Evolutionary conservation across 306 rosid species (phyloP), one percentile per base, ranked within the genome.

Genomic region (Herpetospermum pedunculosum): DNA sequence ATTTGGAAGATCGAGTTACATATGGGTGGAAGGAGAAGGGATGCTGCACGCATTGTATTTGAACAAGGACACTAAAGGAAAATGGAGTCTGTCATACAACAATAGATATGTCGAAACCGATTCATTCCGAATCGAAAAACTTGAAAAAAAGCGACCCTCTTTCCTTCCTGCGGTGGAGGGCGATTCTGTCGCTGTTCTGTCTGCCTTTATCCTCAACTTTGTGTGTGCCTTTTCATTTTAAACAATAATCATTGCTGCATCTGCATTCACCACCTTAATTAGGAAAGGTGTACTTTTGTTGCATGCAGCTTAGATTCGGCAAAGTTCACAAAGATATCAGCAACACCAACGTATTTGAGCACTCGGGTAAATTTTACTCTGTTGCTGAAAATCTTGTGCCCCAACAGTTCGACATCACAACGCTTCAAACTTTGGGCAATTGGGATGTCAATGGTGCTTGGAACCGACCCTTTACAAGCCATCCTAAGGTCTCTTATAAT

Each of bases 11-110:
- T 74, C 92, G 58, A 84, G 80, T 70, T 79, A 83, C 55, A 70
- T 67, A 13, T 92, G 98, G 92, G 84, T 88, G 73, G 95, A 92
- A 81, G 96, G 96, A 69, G 98, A 90, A 77, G 96, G 95, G 64
- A 90, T 92, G 92, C 82, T 92, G 65, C 96, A 88, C 57, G 95
- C 91, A 9, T 43, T 87, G 41, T 84, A 88, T 73, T 87, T 84
- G 55, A 40, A 44, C 13, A 89, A 71, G 21, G 57, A 78, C 19
- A 29, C n/a, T 16, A 38, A 75, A 16, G 76, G 80, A 30, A 67
- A 44, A 11, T 89, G 90, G 88, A 80, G 5, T 2, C 25, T 89
- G 62, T 8, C 21, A 0, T 92, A 87, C 88, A 87, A 87, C 83
- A 89, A 87, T 59, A 84, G 80, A 82, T 77, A 84, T 15, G 89